Evolutionary conservation across 805 yeast species (phyloP).

Genomic region (Zygoascus biomembranicola): DNA sequence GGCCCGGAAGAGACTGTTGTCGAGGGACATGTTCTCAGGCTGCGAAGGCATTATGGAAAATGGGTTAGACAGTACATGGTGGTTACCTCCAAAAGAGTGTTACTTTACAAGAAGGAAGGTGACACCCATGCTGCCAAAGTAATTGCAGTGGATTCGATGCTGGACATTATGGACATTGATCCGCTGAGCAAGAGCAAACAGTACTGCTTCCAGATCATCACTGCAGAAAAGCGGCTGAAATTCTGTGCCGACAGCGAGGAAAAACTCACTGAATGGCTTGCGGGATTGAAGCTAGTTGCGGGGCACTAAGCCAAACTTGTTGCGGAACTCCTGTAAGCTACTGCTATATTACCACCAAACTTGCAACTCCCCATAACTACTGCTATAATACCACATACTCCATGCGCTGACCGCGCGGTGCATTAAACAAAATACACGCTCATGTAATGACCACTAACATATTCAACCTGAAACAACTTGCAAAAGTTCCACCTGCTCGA

Average conservation of each 20-base stretch:
- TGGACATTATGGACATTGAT: slow-evolving; percentile 45
- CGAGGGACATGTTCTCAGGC: slow-evolving; percentile 35
- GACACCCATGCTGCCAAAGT: slow-evolving; percentile 26
- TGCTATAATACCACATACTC: neutral
- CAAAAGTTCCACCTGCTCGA: too few relatives aligned
- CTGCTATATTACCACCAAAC: neutral
- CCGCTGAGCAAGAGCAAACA: slow-evolving; percentile 35
- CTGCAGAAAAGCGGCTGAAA: slow-evolving; percentile 37
- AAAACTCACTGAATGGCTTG: slow-evolving; percentile 42
- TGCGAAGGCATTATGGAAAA: slow-evolving; percentile 38
- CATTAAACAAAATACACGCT: too few relatives aligned
- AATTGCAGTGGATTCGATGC: slow-evolving; percentile 30
- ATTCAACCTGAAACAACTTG: too few relatives aligned
- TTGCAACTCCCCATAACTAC: neutral
- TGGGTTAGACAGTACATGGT: slow-evolving; percentile 40
- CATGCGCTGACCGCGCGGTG: too few relatives aligned
- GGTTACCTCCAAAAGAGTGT: slow-evolving; percentile 34
- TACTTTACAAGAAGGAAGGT: slow-evolving; percentile 33
- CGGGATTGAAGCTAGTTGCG: slow-evolving; percentile 30
- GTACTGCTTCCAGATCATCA: slow-evolving; percentile 42
- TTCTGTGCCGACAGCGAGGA: slow-evolving; percentile 39
- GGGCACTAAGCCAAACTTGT: neutral
- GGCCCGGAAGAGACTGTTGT: slow-evolving; percentile 27
- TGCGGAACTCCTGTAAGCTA: too few relatives aligned
- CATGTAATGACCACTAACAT: too few relatives aligned